A percentile compares a stretch with the other conserved stretches of the same genome.
Conservation (phyloP, 2,329 filamentous ascomycete genomes). For the Epichloe sibirici region DNA sequence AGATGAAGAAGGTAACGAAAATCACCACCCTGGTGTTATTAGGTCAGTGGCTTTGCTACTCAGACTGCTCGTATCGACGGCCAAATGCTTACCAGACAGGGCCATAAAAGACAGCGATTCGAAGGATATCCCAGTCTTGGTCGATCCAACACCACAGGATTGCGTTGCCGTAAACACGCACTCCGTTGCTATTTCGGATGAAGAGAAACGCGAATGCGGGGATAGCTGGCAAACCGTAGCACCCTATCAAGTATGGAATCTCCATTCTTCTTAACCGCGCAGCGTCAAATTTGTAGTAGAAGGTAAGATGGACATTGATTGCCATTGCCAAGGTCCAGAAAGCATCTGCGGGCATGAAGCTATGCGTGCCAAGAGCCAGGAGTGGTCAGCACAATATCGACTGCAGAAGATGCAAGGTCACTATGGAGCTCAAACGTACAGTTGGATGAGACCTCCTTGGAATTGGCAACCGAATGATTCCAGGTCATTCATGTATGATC, state of each 20-base stretch:
- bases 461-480: constrained; percentile 50
- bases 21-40: constrained; percentile 42
- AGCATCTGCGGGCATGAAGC: constrained; percentile 68
- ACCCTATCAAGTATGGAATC: constrained; percentile 53
- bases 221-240: constrained; percentile 63
- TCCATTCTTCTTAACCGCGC: constrained; percentile 54
- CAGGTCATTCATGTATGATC: constrained; percentile 39
- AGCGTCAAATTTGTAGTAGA: constrained; percentile 62
- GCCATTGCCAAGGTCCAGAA: constrained; percentile 75
- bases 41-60: background rate
- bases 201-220: constrained; percentile 58
- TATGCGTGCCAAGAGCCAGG: constrained; percentile 23
- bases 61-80: no score
- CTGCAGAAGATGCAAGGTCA: no score
- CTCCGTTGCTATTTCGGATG: constrained; percentile 37
- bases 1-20: constrained; percentile 49
- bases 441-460: constrained; percentile 71
- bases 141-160: constrained; percentile 74
- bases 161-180: constrained; percentile 59
- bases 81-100: constrained; percentile 45
- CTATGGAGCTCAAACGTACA: constrained; percentile 37
- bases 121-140: constrained; percentile 54
- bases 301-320: constrained; percentile 70
- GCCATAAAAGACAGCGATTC: constrained; percentile 63
- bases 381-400: background rate